Base-by-base conservation (phyloP, 139 green algal species). In the Tetradesmus lagerheimii region DNA sequence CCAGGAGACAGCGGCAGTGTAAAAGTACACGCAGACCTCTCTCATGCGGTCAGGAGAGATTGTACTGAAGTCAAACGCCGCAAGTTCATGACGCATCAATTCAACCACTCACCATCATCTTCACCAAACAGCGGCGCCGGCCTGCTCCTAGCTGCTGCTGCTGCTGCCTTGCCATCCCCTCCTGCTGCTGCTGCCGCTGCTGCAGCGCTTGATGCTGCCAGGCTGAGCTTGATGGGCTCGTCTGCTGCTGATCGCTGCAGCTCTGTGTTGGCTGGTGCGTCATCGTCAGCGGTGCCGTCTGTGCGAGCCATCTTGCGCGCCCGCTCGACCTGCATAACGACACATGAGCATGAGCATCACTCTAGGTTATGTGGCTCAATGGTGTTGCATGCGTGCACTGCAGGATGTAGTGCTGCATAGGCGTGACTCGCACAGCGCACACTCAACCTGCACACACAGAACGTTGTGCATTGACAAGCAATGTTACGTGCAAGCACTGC, bases 141-240 rank as follows among this genome's bases (percentile, higher is more conserved):
- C 57, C 83, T 37, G 89, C 43, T 57, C 25, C 38, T 27, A 20
- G 37, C 34, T n/a, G 82, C 80, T 31, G 47, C 57, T 74, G 81
- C 90, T 66, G 75, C 87, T 81, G 76, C 41, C 80, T 79, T 76
- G 5, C 35, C 35, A 35, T 84, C 78, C 23, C 25, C 57, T 25
- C n/a, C 74, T 25, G 35, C 53, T 45, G 88, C 53, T 25, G 45
- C 74, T 86, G 74, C 27, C 37, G 76, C 75, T 41, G 64, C 71
- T 53, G 64, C 81, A 43, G 62, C 64, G 25, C n/a, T 35, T 1
- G n/a, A 18, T 4, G 77, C 89, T 18, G 90, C 77, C 20, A 97
- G 86, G 43, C 90, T 92, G 53, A 97, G 91, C 74, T 89, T 90
- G 47, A 97, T 80, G 6, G 95, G 94, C 85, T 86, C 82, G 4